Evolutionary conservation across 805 yeast species (phyloP), one percentile per base, ranked within the genome.

Genomic region (Starmera pachycereana): DNA sequence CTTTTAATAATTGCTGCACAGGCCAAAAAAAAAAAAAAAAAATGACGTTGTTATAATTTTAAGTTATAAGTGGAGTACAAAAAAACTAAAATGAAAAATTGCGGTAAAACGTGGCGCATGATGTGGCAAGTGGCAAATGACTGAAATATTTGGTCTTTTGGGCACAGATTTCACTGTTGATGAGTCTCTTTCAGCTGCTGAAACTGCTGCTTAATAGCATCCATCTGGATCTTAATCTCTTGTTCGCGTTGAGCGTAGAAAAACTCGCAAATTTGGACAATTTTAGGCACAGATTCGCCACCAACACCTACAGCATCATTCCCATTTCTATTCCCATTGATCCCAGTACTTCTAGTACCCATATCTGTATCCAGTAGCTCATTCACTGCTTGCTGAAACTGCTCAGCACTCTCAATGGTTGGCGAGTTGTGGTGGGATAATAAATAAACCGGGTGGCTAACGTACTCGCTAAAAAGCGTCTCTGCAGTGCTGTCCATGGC

Each of bases 221-320:
- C 36, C 19, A 53, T 34, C n/a, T 43, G 43, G 12, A 32, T 19
- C 33, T 42, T 19, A 12, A 53, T 39, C 19, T 52, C 53, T 3
- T 35, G 35, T 9, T 40, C 29, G 8, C 58, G 41, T 18, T 37
- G 27, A 2, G 41, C 40, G 40, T 52, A 47, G 41, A 38, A 46
- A 8, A 33, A 38, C 38, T 53, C 58, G 28, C 57, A 53, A 22
- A 52, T 41, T 34, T 46, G 44, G 28, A 53, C 32, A 11, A 52
- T 27, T 10, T 22, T 11, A 7, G 27, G 12, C 27, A 22, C 27
- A 22, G 27, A 22, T 22, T 22, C 27, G 27, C 27, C 27, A 22
- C 27, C 27, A 8, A 16, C 18, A 16, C 18, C 18, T 3, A 22
- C 27, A 22, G 9, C 27, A 8, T 22, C 27, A 5, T 22, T 22